Conservation (phyloP, 2,329 filamentous ascomycete genomes). For the Intubia oerlemansii region DNA sequence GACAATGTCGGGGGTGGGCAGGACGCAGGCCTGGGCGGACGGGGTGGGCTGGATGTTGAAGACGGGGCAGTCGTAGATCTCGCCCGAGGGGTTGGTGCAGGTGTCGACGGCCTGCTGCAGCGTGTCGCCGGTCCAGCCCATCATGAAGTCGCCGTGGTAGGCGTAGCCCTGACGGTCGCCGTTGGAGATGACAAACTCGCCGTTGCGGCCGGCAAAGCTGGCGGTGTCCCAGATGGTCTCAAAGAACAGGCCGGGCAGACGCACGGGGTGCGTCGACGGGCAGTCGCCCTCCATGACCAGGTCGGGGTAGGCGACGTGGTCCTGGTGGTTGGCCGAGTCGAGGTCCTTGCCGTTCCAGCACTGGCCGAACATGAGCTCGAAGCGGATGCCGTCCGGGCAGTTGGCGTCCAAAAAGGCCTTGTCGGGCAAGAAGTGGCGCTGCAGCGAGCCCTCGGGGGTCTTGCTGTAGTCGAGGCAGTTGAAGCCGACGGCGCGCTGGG, state of each 20-base stretch:
- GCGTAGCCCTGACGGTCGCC: constrained; percentile 59
- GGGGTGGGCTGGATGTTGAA: constrained; percentile 46
- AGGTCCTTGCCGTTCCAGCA: constrained; percentile 63
- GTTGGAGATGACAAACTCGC: constrained; percentile 56
- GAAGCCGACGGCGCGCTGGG: constrained; percentile 73
- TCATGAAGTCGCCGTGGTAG: constrained; percentile 64
- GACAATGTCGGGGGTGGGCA: constrained; percentile 34
- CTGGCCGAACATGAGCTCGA: constrained; percentile 74
- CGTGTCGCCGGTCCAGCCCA: constrained; percentile 50
- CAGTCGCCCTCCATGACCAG: constrained; percentile 59
- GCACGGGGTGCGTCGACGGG: constrained; percentile 43
- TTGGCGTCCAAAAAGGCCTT: constrained; percentile 62
- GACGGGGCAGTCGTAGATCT: constrained; percentile 50
- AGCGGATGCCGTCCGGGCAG: constrained; percentile 60
- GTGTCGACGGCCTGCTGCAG: constrained; percentile 50
- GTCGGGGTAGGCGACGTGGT: constrained; percentile 58
- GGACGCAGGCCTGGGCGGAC: constrained; percentile 35
- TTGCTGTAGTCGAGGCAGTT: constrained; percentile 75
- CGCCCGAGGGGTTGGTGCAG: constrained; percentile 52
- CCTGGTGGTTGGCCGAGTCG: constrained; percentile 31
- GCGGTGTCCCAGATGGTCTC: constrained; percentile 70
- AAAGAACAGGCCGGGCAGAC: constrained; percentile 57
- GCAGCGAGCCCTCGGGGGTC: constrained; percentile 48
- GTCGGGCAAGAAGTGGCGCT: constrained; percentile 61
- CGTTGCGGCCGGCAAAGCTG: constrained; percentile 36